These are phyloP conservation scores for Pichia pseudocactophila DNA, from an alignment of 805 yeast genomes.

Conservation along the genomic window DNA sequence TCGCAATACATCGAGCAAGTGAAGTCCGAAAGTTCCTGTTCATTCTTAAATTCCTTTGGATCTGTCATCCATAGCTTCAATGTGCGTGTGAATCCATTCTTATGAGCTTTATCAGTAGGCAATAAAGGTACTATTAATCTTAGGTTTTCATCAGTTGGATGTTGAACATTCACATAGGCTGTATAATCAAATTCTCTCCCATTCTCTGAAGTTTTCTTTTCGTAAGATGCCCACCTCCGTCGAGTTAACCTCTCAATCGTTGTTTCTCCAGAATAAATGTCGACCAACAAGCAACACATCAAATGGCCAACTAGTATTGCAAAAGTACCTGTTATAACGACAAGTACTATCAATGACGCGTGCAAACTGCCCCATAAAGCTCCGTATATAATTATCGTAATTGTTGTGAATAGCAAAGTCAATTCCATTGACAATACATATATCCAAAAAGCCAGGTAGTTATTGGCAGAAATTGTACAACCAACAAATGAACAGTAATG, in stretches of 20 bases:
- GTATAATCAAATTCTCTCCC: constrained; percentile 10
- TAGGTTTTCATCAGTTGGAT: constrained; percentile 22
- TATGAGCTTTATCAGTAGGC: constrained; percentile 28
- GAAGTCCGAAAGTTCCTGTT: constrained; percentile 19
- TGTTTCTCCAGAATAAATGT: constrained; percentile 39
- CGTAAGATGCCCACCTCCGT: constrained; percentile 22
- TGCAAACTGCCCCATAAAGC: constrained; percentile 11
- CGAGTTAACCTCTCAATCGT: constrained; percentile 9
- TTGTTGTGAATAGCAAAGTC: constrained; percentile 32
- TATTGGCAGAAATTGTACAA: constrained; percentile 55
- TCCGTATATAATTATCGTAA: constrained; percentile 26
- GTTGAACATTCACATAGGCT: constrained; percentile 37
- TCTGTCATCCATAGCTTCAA: constrained; percentile 26
- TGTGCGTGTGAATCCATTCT: constrained; percentile 31
- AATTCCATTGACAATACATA: constrained; percentile 33
- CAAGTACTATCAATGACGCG: constrained; percentile 25
- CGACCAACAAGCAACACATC: constrained; percentile 36
- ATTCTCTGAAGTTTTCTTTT: constrained; percentile 11
- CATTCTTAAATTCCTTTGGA: constrained; percentile 2
- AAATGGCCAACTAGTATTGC: constrained; percentile 32
- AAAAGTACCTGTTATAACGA: constrained; percentile 37
- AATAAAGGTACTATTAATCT: constrained; percentile 32
- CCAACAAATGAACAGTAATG: constrained; percentile 83
- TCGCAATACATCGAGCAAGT: constrained; percentile 22
- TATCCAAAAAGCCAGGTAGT: constrained; percentile 52